Evolutionary conservation across 1,284 basidiomycete genomes (phyloP).

Genomic region (Cutaneotrichosporon cutaneum): DNA sequence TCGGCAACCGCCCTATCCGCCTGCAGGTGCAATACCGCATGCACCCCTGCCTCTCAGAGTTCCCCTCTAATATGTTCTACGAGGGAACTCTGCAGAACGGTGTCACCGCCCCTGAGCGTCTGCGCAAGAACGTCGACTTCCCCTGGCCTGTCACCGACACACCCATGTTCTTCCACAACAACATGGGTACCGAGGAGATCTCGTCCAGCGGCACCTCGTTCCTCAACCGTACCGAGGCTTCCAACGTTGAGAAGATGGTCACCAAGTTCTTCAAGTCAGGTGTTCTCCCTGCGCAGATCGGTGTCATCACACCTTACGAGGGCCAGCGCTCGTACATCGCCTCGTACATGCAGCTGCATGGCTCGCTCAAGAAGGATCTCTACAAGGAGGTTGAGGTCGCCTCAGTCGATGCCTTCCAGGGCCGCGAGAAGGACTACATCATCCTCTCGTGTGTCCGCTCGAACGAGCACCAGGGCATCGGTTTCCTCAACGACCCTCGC

Average conservation of each 20-base stretch:
- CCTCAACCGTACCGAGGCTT: conserved; percentile 96
- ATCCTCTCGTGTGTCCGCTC: conserved; percentile 98
- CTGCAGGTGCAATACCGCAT: conserved; percentile 99
- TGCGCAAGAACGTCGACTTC: conserved; percentile 97
- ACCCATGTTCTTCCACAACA: conserved; percentile 99
- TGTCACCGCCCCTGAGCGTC: conserved; percentile 94
- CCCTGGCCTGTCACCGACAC: conserved; percentile 98
- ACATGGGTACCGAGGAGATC: conserved; percentile 97
- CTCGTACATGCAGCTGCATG: conserved; percentile 99
- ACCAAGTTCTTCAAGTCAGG: conserved; percentile 99
- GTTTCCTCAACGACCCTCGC: conserved; percentile 96
- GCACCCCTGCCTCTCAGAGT: conserved; percentile 98
- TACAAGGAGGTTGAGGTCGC: conserved; percentile 99
- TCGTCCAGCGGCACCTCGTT: conserved; percentile 98
- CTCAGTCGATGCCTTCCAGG: conserved; percentile 98
- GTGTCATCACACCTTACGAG: conserved; percentile 98
- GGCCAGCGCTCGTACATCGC: conserved; percentile 98
- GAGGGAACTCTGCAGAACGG: conserved; percentile 98
- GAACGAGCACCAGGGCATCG: conserved; percentile 99
- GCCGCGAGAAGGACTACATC: conserved; percentile 99
- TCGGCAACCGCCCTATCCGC: conserved; percentile 94
- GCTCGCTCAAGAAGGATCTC: conserved; percentile 94
- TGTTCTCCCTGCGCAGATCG: conserved; percentile 91
- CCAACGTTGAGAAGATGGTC: conserved; percentile 99
- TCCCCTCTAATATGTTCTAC: conserved; percentile 99